Percentiles rank a stretch among this genome's conserved stretches.
These are phyloP conservation scores for Pulveroboletus sp. DNA, from an alignment of 768 basidiomycete genomes.

Conservation along the genomic window DNA sequence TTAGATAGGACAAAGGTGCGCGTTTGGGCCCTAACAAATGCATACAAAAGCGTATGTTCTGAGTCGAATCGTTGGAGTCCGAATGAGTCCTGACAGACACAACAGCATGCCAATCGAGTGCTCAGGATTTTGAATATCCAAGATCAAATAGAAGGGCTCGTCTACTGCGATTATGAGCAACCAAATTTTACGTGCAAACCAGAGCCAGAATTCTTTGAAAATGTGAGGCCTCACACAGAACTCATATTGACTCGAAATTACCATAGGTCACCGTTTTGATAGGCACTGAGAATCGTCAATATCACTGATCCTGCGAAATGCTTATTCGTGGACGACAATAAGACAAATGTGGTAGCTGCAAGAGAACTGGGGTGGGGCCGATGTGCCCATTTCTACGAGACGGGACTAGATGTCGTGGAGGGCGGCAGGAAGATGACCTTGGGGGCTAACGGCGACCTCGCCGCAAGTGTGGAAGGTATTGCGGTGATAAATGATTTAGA, in stretches of 20 bases:
- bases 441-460: constrained; percentile 35
- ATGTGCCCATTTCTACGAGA: constrained; percentile 74
- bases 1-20: constrained; percentile 71
- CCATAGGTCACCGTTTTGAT: not conserved
- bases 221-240: constrained; percentile 37
- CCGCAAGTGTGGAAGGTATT: constrained; percentile 42
- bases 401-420: constrained; percentile 58
- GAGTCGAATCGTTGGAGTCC: not conserved
- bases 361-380: constrained; percentile 63
- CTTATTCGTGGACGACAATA: constrained; percentile 77
- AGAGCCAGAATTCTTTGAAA: constrained; percentile 63
- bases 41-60: constrained; percentile 62
- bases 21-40: constrained; percentile 88
- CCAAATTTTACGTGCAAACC: constrained; percentile 78
- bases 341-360: constrained; percentile 65
- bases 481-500: constrained; percentile 54
- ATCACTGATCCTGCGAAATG: constrained; percentile 65
- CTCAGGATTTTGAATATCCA: constrained; percentile 67
- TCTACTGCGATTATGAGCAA: constrained; percentile 73
- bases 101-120: constrained; percentile 78
- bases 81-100: constrained; percentile 4
- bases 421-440: constrained; percentile 52
- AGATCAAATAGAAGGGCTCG: constrained; percentile 69
- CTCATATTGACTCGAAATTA: not conserved
- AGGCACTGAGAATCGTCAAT: constrained; percentile 66